Evolutionary conservation across 176 grass and related monocot genomes (phyloP), one percentile per base, ranked within the genome.

Genomic region (Chloris gayana): DNA sequence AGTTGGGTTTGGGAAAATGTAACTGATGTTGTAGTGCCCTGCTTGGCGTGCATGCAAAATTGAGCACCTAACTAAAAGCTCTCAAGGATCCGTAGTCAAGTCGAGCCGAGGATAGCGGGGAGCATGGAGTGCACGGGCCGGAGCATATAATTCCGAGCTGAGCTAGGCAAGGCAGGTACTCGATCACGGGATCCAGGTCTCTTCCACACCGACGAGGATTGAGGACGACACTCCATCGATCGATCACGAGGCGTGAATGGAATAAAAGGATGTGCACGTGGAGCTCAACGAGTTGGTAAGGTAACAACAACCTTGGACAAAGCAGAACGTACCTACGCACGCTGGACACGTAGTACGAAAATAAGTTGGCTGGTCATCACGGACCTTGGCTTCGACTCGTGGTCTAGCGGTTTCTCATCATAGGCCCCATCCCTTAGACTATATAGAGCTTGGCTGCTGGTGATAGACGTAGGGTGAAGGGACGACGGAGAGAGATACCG

Each of bases 131-230:
- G 47, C 47, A 50, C 14, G 15, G 15, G 14, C 15, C 15, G 4
- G 18, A 42, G 6, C 18, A 14, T 3, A 17, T 49, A 49, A 49
- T 49, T 17, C 14, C 3, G 14, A 1, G 14, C 15, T 18, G 18
- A 5, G 15, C n/a, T 18, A 50, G 47, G 2, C 47, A 50, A 50
- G 14, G 47, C 47, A 45, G 24, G 4, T 27, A 60, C 3, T 60
- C 54, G 24, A 26, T 27, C 24, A 59, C 9, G 56, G 56, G 9
- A 12, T 11, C n/a, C n/a, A n/a, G 26, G 53, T 21, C 18, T 53
- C 21, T 22, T 18, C 4, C 1, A 9, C 1, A 3, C n/a, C 10
- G 0, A 0, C n/a, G 0, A 10, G 21, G 21, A 9, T 1, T 1
- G 21, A 24, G 19, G 7, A 10, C 21, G 53, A 57, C 54, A 11